Base-by-base conservation (phyloP, 371 early-diverging fungal genomes). In the Umbelopsis sp. region DNA sequence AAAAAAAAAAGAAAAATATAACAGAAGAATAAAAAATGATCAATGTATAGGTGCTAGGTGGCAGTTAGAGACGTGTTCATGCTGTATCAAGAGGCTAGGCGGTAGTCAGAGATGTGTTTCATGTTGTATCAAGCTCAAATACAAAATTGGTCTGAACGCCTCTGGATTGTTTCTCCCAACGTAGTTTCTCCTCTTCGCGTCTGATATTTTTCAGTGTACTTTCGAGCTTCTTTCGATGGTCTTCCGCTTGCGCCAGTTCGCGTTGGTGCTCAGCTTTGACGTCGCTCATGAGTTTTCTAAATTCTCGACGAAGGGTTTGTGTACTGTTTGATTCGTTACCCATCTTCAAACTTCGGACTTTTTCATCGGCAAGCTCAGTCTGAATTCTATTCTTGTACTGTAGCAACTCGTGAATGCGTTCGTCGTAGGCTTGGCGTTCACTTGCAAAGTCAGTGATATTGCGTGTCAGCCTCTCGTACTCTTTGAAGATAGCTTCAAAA, bases 401-500 rank as follows among this genome's bases (percentile, higher is more conserved):
- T 2, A 71, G 69, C 10, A 84, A 68, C 29, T 73, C 57, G 9
- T 80, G 79, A 24, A 86, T 78, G 18, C 79, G 77, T 22, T 74
- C 68, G 50, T 86, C 78, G 68, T 84, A 81, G 25, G 79, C 80
- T 66, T 72, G 72, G 12, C 80, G 74, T 67, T 82, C 83, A 1
- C 68, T 70, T 46, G 85, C 87, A 62, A 87, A 87, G 48, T 86
- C 86, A 73, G 84, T 74, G 8, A 86, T 84, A 24, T 86, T 75
- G 1, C 76, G 74, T 16, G 87, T 85, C 68, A 87, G 70, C 16
- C 86, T 78, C 69, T 87, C 87, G 71, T 82, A 87, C 68, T 87
- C 87, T 63, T 78, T 80, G 29, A 84, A 67, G 16, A 86, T 80
- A 3, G 85, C 87, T 69, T 85, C 87, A 68, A 80, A 80, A 46